A percentile compares a stretch with the other conserved stretches of the same genome.
phyloP scores from a whole-genome alignment of 768 basidiomycete genomes.

The Tulasnella calospora region DNA sequence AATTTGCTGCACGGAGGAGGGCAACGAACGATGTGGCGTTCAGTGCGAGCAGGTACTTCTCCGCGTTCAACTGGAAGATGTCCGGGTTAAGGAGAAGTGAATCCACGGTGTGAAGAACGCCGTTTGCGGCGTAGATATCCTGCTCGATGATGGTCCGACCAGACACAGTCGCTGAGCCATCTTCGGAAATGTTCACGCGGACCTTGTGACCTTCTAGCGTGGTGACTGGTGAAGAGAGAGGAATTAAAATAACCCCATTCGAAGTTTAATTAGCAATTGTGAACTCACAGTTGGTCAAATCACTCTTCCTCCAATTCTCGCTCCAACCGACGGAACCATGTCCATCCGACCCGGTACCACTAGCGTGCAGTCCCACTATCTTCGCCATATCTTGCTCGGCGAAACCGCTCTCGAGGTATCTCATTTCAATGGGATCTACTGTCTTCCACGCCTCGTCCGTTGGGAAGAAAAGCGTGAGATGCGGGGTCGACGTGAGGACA shows the following conservation, averaged over 20 bases:
- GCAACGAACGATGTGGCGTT: constrained; percentile 90
- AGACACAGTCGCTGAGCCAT: constrained; percentile 45
- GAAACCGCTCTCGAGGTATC: constrained; percentile 86
- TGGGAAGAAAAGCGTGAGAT: constrained; percentile 86
- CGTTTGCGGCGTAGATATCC: constrained; percentile 91
- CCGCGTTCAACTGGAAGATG: constrained; percentile 77
- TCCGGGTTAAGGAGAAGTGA: constrained; percentile 73
- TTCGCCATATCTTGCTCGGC: constrained; percentile 72
- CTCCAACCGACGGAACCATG: constrained; percentile 37
- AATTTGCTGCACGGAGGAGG: constrained; percentile 75
- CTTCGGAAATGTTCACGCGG: constrained; percentile 50
- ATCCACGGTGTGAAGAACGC: constrained; percentile 86
- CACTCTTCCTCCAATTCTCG: constrained; percentile 31
- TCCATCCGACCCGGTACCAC: constrained; percentile 36
- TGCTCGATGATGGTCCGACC: constrained; percentile 50
- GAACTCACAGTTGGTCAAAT: constrained; percentile 18
- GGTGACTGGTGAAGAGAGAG: constrained; percentile 47
- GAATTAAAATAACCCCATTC: not conserved
- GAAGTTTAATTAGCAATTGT: not conserved
- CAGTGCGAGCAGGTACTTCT: constrained; percentile 88
- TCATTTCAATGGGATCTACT: constrained; percentile 68
- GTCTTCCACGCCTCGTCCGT: constrained; percentile 76
- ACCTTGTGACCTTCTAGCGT: constrained; percentile 45
- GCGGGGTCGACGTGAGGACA: constrained; percentile 59
- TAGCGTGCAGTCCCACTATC: constrained; percentile 75